phyloP scores from a whole-genome alignment of 1,139 yeast species.

The Taiozyma sp. region DNA sequence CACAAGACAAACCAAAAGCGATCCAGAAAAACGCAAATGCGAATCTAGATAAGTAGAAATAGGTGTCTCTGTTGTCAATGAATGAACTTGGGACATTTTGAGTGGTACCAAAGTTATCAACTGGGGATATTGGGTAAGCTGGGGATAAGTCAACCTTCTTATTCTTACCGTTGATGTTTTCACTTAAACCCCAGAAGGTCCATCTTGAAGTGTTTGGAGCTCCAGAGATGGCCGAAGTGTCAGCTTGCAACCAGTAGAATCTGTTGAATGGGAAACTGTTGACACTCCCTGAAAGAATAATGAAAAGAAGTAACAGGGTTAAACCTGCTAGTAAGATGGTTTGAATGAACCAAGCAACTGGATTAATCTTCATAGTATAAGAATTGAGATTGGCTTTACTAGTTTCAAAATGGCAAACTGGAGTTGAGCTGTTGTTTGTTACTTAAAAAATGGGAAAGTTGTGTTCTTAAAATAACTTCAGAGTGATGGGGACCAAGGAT shows the following conservation, averaged over 20 bases:
- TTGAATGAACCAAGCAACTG: constrained; percentile 12
- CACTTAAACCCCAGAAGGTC: constrained; percentile 79
- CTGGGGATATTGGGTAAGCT: constrained; percentile 69
- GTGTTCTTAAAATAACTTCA: background rate
- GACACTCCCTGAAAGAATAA: constrained; percentile 64
- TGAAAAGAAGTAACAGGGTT: constrained; percentile 52
- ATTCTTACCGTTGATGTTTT: constrained; percentile 24
- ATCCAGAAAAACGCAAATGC: constrained; percentile 62
- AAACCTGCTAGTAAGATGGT: constrained; percentile 29
- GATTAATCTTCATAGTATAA: constrained; percentile 12
- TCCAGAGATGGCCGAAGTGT: constrained; percentile 49
- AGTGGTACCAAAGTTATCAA: constrained; percentile 57
- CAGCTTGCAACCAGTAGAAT: constrained; percentile 71
- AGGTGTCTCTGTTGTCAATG: constrained; percentile 50
- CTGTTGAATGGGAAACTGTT: constrained; percentile 54
- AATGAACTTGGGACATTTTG: constrained; percentile 50
- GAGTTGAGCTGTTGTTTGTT: too few species aligned
- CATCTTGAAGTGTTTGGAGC: constrained; percentile 61
- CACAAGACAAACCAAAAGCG: constrained; percentile 54
- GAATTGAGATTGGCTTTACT: background rate
- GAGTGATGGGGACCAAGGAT: background rate
- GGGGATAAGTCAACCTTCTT: constrained; percentile 37
- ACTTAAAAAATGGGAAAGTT: too few species aligned
- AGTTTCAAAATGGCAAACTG: too few species aligned
- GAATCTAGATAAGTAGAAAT: constrained; percentile 66